Percentiles rank a stretch among this genome's conserved stretches.
phyloP scores from a whole-genome alignment of 495 filamentous ascomycete genomes.

The Hypoxylon crocopeplum region DNA sequence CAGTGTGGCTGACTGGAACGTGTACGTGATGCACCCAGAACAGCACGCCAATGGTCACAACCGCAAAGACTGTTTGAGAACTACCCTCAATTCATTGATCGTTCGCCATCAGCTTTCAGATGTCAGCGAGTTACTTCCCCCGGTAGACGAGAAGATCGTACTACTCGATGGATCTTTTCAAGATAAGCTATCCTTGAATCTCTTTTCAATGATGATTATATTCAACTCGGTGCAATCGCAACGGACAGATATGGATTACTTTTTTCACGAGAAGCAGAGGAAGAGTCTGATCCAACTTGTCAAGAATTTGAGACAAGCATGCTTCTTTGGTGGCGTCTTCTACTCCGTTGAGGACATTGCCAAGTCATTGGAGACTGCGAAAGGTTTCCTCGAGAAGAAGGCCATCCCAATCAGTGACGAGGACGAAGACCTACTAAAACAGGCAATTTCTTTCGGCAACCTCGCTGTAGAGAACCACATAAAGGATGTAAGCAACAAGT shows the following conservation, averaged over 20 bases:
- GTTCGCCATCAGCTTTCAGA: slow-evolving; percentile 79
- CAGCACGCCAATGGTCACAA: slow-evolving; percentile 58
- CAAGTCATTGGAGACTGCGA: slow-evolving; percentile 66
- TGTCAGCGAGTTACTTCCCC: slow-evolving; percentile 69
- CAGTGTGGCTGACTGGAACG: slow-evolving; percentile 66
- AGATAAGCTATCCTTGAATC: slow-evolving; percentile 82
- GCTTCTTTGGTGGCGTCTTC: slow-evolving; percentile 85
- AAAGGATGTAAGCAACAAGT: slow-evolving; percentile 69
- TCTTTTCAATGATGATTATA: slow-evolving; percentile 80
- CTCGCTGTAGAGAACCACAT: slow-evolving; percentile 62
- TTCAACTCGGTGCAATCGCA: slow-evolving; percentile 93
- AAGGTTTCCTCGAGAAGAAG: slow-evolving; percentile 65
- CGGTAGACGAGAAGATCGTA: slow-evolving; percentile 72
- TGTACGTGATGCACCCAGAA: slow-evolving; percentile 73
- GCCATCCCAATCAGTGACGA: slow-evolving; percentile 57
- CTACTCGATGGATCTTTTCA: slow-evolving; percentile 82
- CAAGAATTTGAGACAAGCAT: slow-evolving; percentile 82
- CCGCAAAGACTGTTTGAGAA: slow-evolving; percentile 68
- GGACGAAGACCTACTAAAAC: slow-evolving; percentile 65
- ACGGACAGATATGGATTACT: slow-evolving; percentile 80
- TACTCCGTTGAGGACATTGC: slow-evolving; percentile 67
- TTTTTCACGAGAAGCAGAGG: slow-evolving; percentile 78
- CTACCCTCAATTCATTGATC: slow-evolving; percentile 76
- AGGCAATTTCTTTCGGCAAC: slow-evolving; percentile 69
- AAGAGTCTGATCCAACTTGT: slow-evolving; percentile 70